A percentile compares a stretch with the other conserved stretches of the same genome.
Conservation (phyloP, 345 rosid species). For the Pugionium dolabratum region DNA sequence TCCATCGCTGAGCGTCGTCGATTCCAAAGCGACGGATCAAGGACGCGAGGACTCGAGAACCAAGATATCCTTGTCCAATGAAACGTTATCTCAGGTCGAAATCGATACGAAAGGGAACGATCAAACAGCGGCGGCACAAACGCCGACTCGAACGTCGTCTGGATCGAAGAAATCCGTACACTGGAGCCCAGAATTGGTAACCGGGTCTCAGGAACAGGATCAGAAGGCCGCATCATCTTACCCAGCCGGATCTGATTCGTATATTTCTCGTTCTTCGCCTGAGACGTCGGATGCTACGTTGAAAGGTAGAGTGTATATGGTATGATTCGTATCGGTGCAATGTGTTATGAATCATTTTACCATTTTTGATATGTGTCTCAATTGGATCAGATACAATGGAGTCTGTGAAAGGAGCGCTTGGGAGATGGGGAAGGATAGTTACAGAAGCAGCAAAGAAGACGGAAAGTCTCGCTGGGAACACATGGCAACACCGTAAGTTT, state of each 20-base stretch:
- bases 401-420: conserved; percentile 52
- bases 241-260: conserved; percentile 54
- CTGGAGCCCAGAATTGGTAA: conserved; percentile 75
- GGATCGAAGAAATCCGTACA: conserved; percentile 61
- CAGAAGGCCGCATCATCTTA: conserved; percentile 25
- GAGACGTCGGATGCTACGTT: conserved; percentile 46
- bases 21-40: conserved; percentile 34
- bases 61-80: conserved; percentile 40
- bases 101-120: conserved; percentile 34
- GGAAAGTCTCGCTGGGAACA: conserved; percentile 64
- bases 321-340: neutral
- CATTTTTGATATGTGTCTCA: conserved; percentile 9
- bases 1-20: conserved; percentile 32
- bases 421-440: conserved; percentile 60
- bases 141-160: conserved; percentile 41
- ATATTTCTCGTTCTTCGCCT: conserved; percentile 47
- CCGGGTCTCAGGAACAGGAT: conserved; percentile 47
- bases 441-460: conserved; percentile 67
- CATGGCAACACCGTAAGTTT: conserved; percentile 46
- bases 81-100: conserved; percentile 24
- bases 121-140: conserved; percentile 16
- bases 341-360: neutral
- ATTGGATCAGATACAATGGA: conserved; percentile 54
- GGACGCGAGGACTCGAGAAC: conserved; percentile 35
- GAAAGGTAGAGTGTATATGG: conserved; percentile 47